Evolutionary conservation across 108 stramenopile species (phyloP), one percentile per base, ranked within the genome.

Genomic region (Aurantiochytrium sp.): DNA sequence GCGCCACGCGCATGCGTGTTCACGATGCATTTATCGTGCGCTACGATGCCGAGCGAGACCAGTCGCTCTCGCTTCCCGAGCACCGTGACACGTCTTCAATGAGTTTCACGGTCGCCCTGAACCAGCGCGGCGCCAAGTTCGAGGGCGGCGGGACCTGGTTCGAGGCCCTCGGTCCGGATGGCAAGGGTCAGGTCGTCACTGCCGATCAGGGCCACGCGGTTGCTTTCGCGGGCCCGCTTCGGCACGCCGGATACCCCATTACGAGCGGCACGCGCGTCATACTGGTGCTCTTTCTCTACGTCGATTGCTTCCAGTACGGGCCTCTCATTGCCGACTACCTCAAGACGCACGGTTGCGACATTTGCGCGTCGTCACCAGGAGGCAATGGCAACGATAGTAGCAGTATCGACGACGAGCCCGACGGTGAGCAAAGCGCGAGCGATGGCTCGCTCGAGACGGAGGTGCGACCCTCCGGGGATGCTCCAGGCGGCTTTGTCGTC

Each of bases 81-180:
- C 87, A 88, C 34, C 30, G 32, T 21, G 87, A 88, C 59, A 88
- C 87, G 30, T 54, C 52, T 54, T 24, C 54, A 10, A 55, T 88
- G 27, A 55, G 53, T 54, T 54, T 85, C 37, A 88, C 87, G 34
- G 30, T 88, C 39, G 50, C 52, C 3, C 4, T 88, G 30, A 87
- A 87, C 27, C 27, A 48, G 22, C 54, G 68, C 24, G 73, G 86
- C 22, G 55, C 6, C 19, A 45, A 88, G 6, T 88, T 54, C 48
- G 87, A 85, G 4, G 87, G 87, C 4, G 87, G 87, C 10, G 87
- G 87, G 19, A 88, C 87, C 32, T 88, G 87, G 87, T 88, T 88
- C 73, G 73, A 85, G 22, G 68, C 59, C 31, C 37, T 34, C 21
- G 73, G 87, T 21, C 31, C 31, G 5, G 41, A 68, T 31, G 73